Base-by-base conservation (phyloP, 2,329 filamentous ascomycete genomes). In the Penicillium sp. region DNA sequence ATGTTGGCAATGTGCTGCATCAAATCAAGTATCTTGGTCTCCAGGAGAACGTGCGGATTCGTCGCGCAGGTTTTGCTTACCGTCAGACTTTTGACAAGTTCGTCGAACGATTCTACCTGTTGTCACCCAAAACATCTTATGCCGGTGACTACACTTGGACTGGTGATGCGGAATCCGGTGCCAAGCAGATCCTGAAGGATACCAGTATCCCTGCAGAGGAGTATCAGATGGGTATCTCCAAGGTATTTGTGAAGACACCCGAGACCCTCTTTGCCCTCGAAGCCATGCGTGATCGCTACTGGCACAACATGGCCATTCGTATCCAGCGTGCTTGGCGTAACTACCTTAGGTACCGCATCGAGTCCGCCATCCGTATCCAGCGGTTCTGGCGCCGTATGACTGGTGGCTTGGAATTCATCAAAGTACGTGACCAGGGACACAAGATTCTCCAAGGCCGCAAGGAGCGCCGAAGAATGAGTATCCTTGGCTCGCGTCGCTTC, bases 271-370 rank as follows among this genome's bases (percentile, higher is more conserved):
- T 99, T 70, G 95, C 95, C 2, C 81, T 99, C 11, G 95, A 99
- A 75, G 93, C 96, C 56, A 98, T 99, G 93, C 86, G 95, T 71
- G 95, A 99, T 73, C 84, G 91, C 55, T 99, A 98, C 77, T 98
- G 93, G 93, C 93, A 98, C 76, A 99, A 98, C 77, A 98, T 99
- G 95, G 95, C 95, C 3, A 96, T 93, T 58, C 87, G 95, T 57
- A 98, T 99, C 58, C 95, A 99, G 78, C 86, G 95, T 65, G 95
- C 96, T 70, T 99, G 95, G 95, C 86, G 95, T 68, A 96, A 96
- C 52, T 98, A 97, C 70, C 83, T 98, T 41, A 88, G 93, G 5
- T 98, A 98, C 75, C 86, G 95, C 45, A 89, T 87, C 26, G 95
- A 99, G 76, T 95, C 91, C 57, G 95, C 95, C 7, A 96, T 89